These are phyloP conservation scores for Cichorium intybus DNA, from an alignment of 140 eudicot species.

Conservation along the genomic window DNA sequence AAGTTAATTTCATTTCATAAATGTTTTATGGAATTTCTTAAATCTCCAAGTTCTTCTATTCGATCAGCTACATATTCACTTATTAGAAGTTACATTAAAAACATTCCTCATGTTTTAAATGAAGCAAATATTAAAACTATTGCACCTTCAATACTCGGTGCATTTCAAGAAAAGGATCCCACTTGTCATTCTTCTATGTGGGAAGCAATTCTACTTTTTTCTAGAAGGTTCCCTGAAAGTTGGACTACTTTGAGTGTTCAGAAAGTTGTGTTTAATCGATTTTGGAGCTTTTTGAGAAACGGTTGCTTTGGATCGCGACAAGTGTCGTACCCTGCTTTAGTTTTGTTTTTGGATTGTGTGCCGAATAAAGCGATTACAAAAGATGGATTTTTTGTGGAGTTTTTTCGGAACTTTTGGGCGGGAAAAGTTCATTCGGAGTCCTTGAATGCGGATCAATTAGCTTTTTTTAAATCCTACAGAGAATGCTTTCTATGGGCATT, in stretches of 20 bases:
- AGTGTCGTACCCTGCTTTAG: slow-evolving; percentile 85
- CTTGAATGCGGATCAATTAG: slow-evolving; percentile 41
- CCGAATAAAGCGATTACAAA: slow-evolving; percentile 49
- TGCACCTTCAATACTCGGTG: slow-evolving; percentile 72
- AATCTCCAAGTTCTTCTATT: slow-evolving; percentile 55
- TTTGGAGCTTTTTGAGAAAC: slow-evolving; percentile 67
- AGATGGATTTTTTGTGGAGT: slow-evolving; percentile 60
- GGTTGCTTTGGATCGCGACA: slow-evolving; percentile 98
- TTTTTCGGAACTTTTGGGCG: slow-evolving; percentile 79
- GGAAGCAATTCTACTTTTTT: slow-evolving; percentile 68
- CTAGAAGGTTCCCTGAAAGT: slow-evolving; percentile 60
- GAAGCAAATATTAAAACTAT: slow-evolving; percentile 56
- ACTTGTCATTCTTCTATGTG: slow-evolving; percentile 91
- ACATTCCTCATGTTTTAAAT: slow-evolving; percentile 55
- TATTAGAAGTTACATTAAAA: slow-evolving; percentile 62
- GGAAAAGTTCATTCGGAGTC: slow-evolving; percentile 62
- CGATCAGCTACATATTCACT: slow-evolving; percentile 81
- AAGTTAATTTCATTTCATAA: slow-evolving; percentile 58
- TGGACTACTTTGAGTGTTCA: slow-evolving; percentile 66
- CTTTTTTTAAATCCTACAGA: slow-evolving; percentile 59
- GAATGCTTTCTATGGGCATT: slow-evolving; percentile 77
- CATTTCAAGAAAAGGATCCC: slow-evolving; percentile 77
- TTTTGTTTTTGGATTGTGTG: slow-evolving; percentile 62
- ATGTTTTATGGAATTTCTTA: slow-evolving; percentile 60
- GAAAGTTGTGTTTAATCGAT: slow-evolving; percentile 50